Evolutionary conservation across 2,329 filamentous ascomycete species (phyloP), one percentile per base, ranked within the genome.

Genomic region (Canariomyces notabilis): DNA sequence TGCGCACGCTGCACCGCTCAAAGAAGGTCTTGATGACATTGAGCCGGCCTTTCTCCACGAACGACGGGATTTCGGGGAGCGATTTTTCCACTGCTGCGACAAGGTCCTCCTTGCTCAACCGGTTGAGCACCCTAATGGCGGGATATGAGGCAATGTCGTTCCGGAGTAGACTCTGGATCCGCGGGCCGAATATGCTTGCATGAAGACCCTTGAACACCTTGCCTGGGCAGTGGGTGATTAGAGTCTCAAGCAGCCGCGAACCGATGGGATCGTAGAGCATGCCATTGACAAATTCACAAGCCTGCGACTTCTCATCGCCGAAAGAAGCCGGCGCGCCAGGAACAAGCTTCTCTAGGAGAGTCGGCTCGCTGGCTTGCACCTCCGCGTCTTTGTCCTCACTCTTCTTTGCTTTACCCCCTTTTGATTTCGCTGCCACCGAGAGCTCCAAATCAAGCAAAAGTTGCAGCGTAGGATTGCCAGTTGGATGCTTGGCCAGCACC

Each of bases 131-230:
- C 48, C 82, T 80, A 56, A 90, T 86, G 16, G 89, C 88, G 1
- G 94, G 86, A 60, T 95, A 97, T 19, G 82, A 85, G 5, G 93
- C 89, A 39, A 90, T 86, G 58, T 95, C 90, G 62, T 97, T 97
- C 48, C 89, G 84, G 5, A 91, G 80, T 49, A 95, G 77, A 32
- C 81, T 86, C 18, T 83, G 82, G 58, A 97, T 85, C 20, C 89
- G 80, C 12, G 85, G 82, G 51, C 83, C 85, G 65, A 97, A 86
- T 54, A 89, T 80, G 55, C 84, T 82, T 48, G 77, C 80, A 67
- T 94, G 91, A 5, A 98, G 75, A 12, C 81, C 79, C 66, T 95
- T 96, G 78, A 97, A 98, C 26, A 89, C 69, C 67, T 93, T 95
- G 35, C 87, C 89, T 0, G 93, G 89, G 14, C 84, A 81, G 61